These are phyloP conservation scores for Salvia miltiorrhiza DNA, from an alignment of 257 asterid genomes.

Conservation along the genomic window DNA sequence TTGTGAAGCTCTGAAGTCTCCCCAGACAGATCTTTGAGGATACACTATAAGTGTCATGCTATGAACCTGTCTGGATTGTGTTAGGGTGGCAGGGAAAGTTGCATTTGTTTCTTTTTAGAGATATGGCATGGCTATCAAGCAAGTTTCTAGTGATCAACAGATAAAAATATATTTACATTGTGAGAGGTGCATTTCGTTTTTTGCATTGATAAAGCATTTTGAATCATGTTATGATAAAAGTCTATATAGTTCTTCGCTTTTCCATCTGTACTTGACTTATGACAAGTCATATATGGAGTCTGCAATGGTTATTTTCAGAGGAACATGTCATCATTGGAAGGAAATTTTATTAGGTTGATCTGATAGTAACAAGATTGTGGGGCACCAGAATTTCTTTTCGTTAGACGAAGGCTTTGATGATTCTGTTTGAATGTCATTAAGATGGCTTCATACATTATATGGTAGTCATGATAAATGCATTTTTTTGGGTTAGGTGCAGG, in stretches of 20 bases:
- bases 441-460: neutral
- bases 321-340: constrained; percentile 4
- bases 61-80: neutral
- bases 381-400: neutral
- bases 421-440: constrained; percentile 2
- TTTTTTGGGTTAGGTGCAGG: constrained; percentile 10
- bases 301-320: neutral
- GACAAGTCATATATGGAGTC: constrained; percentile 1
- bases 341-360: neutral
- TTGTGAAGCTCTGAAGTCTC: neutral
- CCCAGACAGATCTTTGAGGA: neutral
- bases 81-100: neutral
- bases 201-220: constrained; percentile 1
- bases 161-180: neutral
- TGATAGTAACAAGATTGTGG: constrained; percentile 1
- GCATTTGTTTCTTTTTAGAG: constrained; percentile 4
- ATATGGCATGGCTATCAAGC: neutral
- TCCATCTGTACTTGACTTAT: neutral
- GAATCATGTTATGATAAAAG: neutral
- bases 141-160: neutral
- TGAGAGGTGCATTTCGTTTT: constrained; percentile 11
- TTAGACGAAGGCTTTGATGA: neutral
- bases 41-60: neutral
- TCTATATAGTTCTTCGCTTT: neutral
- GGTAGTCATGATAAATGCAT: neutral